phyloP scores from a whole-genome alignment of 148 eudicot species.

The Mesembryanthemum crystallinum region DNA sequence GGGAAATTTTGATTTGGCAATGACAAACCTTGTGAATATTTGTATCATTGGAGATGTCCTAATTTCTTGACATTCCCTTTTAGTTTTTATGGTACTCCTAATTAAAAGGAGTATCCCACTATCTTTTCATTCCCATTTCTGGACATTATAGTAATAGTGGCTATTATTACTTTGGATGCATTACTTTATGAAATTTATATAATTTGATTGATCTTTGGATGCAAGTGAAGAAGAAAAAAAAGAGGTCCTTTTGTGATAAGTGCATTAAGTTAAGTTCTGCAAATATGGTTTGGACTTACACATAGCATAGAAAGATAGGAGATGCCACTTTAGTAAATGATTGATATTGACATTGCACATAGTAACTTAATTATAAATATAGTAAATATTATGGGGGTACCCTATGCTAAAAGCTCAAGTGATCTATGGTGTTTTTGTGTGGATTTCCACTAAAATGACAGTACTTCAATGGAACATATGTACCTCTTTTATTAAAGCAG shows the following conservation, averaged over 20 bases:
- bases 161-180: no score
- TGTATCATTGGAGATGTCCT: no score
- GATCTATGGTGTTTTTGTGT: conserved; percentile 21
- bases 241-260: neutral
- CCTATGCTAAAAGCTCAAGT: conserved; percentile 14
- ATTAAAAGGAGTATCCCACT: no score
- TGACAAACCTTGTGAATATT: no score
- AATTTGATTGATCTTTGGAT: neutral
- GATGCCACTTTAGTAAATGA: conserved; percentile 12
- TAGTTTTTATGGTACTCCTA: no score
- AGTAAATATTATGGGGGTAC: neutral
- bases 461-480: neutral
- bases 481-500: neutral
- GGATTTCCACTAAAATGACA: conserved; percentile 25
- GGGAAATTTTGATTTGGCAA: no score
- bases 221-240: neutral
- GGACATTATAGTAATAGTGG: no score
- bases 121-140: no score
- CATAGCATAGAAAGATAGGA: conserved; percentile 8
- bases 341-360: conserved; percentile 12
- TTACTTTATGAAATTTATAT: no score
- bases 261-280: neutral
- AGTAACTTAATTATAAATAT: neutral
- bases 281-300: neutral
- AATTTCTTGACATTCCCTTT: no score